Evolutionary conservation across 306 rosid species (phyloP).

Genomic region (Dalbergia cultrata): DNA sequence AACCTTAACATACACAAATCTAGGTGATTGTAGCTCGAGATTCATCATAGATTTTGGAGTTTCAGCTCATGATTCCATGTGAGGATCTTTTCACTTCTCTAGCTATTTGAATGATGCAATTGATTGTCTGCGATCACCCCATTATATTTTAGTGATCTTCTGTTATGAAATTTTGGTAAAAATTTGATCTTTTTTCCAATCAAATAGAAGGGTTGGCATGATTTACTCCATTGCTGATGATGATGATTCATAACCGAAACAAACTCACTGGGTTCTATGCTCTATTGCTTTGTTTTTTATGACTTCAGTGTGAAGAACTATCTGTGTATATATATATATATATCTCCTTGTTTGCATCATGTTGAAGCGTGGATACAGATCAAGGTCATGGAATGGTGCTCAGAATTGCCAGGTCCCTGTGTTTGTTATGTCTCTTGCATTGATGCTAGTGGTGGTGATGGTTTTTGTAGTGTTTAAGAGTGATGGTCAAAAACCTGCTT

Average conservation of each 20-base stretch:
- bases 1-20: not conserved
- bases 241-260: not conserved
- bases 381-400: constrained; percentile 56
- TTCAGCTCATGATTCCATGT: constrained; percentile 40
- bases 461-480: constrained; percentile 44
- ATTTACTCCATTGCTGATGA: not conserved
- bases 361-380: constrained; percentile 74
- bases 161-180: constrained; percentile 24
- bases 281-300: not conserved
- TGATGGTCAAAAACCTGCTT: constrained; percentile 40
- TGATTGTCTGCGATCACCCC: constrained; percentile 23
- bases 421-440: constrained; percentile 49
- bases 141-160: constrained; percentile 5
- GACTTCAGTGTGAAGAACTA: constrained; percentile 1
- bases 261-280: not conserved
- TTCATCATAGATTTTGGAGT: constrained; percentile 29
- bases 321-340: no score
- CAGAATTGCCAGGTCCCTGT: constrained; percentile 48
- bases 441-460: constrained; percentile 56
- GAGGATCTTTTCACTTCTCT: constrained; percentile 29
- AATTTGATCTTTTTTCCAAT: constrained; percentile 7
- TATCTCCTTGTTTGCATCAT: constrained; percentile 57
- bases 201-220: not conserved
- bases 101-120: constrained; percentile 27
- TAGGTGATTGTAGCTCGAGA: not conserved